These are phyloP conservation scores for Ulmus americana DNA, from an alignment of 331 rosid species.

Conservation along the genomic window DNA sequence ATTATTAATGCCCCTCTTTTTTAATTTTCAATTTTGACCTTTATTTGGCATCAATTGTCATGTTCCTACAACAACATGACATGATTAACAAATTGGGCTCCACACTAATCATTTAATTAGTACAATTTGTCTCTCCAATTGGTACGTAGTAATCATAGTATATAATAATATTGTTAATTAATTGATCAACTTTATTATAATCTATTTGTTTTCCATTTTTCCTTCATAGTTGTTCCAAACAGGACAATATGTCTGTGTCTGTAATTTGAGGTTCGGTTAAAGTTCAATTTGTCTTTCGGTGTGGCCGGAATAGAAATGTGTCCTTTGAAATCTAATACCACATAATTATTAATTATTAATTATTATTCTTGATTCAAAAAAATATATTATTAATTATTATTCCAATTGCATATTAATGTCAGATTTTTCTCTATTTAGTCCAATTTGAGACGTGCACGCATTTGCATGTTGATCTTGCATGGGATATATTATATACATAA, in stretches of 20 bases:
- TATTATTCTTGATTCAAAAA: constrained; percentile 2
- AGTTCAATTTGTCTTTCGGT: constrained; percentile 6
- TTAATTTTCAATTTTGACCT: constrained; percentile 13
- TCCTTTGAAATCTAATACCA: no score
- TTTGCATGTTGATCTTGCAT: constrained; percentile 8
- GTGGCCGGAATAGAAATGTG: constrained; percentile 1
- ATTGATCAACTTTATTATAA: background rate
- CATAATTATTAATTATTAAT: background rate
- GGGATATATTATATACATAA: no score
- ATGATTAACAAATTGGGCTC: constrained; percentile 59
- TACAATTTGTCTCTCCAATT: constrained; percentile 29
- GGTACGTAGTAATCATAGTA: constrained; percentile 11
- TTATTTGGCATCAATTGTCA: constrained; percentile 30
- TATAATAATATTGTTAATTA: constrained; percentile 2
- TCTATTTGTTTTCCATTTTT: constrained; percentile 10
- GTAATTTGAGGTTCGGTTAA: background rate
- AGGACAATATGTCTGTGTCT: background rate
- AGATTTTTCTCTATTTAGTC: no score
- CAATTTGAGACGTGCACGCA: constrained; percentile 23
- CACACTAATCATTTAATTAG: constrained; percentile 41
- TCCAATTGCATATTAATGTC: no score
- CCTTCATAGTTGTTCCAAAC: constrained; percentile 17
- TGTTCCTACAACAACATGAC: constrained; percentile 26
- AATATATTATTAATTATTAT: background rate
- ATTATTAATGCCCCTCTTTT: constrained; percentile 35